Evolutionary conservation across 805 yeast species (phyloP).

Genomic region (Myxozyma geophila): DNA sequence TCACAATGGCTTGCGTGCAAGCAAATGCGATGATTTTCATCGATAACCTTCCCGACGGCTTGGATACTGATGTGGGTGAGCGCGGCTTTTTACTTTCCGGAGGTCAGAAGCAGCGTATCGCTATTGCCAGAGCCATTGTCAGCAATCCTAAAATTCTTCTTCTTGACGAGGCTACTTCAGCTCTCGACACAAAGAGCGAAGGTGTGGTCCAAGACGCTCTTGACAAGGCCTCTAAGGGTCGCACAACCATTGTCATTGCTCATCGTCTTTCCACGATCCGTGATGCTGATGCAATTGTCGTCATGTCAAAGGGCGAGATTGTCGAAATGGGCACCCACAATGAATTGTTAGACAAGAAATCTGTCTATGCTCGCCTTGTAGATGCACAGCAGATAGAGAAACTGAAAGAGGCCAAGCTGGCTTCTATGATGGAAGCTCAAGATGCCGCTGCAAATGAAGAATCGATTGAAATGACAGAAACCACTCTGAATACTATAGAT

Average conservation of each 20-base stretch:
- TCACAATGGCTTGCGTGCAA: conserved; percentile 52
- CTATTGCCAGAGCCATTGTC: conserved; percentile 64
- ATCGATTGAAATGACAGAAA: conserved; percentile 6
- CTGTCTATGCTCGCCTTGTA: conserved; percentile 45
- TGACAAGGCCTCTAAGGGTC: conserved; percentile 39
- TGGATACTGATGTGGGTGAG: conserved; percentile 57
- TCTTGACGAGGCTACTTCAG: conserved; percentile 70
- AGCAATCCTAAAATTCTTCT: conserved; percentile 59
- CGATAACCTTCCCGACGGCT: conserved; percentile 54
- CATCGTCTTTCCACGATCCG: conserved; percentile 86
- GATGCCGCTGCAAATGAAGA: conserved; percentile 40
- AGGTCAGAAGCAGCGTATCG: conserved; percentile 68
- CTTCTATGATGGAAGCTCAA: conserved; percentile 49
- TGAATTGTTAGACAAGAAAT: conserved; percentile 44
- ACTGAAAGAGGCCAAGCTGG: conserved; percentile 44
- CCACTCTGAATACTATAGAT: background rate
- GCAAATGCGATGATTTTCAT: conserved; percentile 61
- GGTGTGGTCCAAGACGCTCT: conserved; percentile 62
- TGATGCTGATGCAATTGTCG: conserved; percentile 61
- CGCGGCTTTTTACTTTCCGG: conserved; percentile 66
- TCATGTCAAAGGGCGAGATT: conserved; percentile 56
- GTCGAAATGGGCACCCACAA: conserved; percentile 53
- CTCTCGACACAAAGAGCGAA: conserved; percentile 64
- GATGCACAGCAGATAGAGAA: conserved; percentile 45
- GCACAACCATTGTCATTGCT: conserved; percentile 80